Evolutionary conservation across 1,139 yeast genomes (phyloP), one percentile per base, ranked within the genome.

Genomic region (Geotrichum klebahnii): DNA sequence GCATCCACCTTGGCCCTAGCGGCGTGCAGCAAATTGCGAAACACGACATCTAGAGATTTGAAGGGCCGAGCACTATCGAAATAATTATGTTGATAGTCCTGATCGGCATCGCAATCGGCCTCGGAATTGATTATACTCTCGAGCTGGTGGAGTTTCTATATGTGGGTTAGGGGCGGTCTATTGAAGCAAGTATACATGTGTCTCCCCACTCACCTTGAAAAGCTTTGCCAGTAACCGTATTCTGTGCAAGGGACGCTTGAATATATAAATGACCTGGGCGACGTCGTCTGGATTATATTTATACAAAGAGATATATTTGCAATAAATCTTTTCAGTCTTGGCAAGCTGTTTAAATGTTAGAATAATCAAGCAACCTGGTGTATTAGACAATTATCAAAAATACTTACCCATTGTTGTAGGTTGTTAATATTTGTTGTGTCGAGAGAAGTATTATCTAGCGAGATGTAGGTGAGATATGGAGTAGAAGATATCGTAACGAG

Each of bases 171-270:
- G 19, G 23, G 16, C 28, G 53, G 51, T 6, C 14, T 2, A 23
- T 36, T 22, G 10, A 38, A 38, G 12, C 5, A 22, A 38, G 28
- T 3, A 8, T 5, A 8, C 42, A 23, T 5, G 16, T 38, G 29
- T 16, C 14, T 24, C 12, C 10, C 9, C 17, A 29, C 52, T 43
- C 37, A 56, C 59, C 24, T 55, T 49, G 48, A 63, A 54, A 26
- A 65, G 57, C 49, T 66, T 68, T 23, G 64, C 57, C 22, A 73
- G 53, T 35, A 67, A 65, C 10, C 67, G 59, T 20, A 74, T 58
- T 50, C 76, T 66, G 14, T 69, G 61, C 37, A 75, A 53, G 2
- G 79, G 79, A n/a, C 71, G 64, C 51, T 73, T 67, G 48, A 67
- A 66, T 23, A 73, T 57, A 34, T 63, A 63, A 14, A 66, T 58